Percentiles rank a stretch among this genome's conserved stretches.
Evolutionary conservation across 345 rosid genomes (phyloP).

Genomic region (Moringa oleifera): DNA sequence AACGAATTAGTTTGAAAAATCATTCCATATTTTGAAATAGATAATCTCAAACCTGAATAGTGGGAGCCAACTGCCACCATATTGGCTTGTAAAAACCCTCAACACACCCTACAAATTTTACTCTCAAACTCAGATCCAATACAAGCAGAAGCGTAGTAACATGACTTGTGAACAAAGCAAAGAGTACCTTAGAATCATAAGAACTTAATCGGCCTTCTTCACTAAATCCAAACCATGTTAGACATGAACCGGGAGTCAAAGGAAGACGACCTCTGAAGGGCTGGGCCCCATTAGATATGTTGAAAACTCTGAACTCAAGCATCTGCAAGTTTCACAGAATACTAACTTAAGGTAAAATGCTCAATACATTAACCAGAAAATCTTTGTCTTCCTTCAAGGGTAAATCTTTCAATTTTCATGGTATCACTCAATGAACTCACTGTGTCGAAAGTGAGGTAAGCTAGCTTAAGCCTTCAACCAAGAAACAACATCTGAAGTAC

Average conservation of each 20-base stretch:
- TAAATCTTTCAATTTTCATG: not conserved
- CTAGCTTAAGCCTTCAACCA: not conserved
- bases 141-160: constrained; percentile 11
- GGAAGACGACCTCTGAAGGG: constrained; percentile 65
- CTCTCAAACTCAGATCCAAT: constrained; percentile 13
- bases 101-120: constrained; percentile 58
- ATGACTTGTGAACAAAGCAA: constrained; percentile 4
- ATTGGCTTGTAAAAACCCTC: constrained; percentile 63
- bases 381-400: not conserved
- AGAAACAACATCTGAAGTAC: not conserved
- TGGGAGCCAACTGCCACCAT: constrained; percentile 94
- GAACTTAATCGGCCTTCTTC: constrained; percentile 86
- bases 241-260: constrained; percentile 68
- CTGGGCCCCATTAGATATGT: constrained; percentile 54
- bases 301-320: constrained; percentile 65
- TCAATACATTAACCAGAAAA: not conserved
- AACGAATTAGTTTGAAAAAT: not conserved
- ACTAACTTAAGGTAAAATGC: not conserved
- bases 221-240: constrained; percentile 86
- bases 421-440: not conserved
- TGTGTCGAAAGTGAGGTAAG: not conserved
- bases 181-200: constrained; percentile 76
- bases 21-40: constrained; percentile 1
- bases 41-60: constrained; percentile 68
- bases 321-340: constrained; percentile 42